Base-by-base conservation (phyloP, 768 basidiomycete species). In the Tylopilus felleus region DNA sequence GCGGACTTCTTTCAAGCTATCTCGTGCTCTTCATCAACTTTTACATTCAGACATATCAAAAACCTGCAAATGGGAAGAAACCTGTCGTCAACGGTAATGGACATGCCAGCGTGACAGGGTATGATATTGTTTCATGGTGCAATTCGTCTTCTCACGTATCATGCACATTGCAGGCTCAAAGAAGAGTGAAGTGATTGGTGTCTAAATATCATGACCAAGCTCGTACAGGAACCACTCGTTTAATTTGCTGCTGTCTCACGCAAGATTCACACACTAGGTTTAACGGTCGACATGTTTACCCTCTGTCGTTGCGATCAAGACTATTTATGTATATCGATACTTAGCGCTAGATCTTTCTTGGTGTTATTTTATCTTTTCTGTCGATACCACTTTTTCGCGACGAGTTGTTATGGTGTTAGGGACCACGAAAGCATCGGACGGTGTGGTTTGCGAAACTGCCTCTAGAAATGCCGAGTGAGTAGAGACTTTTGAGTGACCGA, bases 21-120 rank as follows among this genome's bases (percentile, higher is more conserved):
- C 84, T 99, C 50, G 82, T 85, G 63, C 83, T 99, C 54, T 98
- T 99, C 80, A 92, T 98, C 79, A 91, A 93, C 71, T 93, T 93
- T 74, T 93, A 93, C 74, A 79, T 92, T 65, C 82, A 86, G 70
- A 90, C 89, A 27, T 90, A 91, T 76, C 84, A 84, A 75, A 85
- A 84, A 68, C 80, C 86, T 31, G 68, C 53, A 43, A 73, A 76
- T 62, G 72, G 71, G 28, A 65, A 59, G 65, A 63, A 55, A 19
- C 22, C 54, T 9, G 46, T 59, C 51, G 60, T 70, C 9, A 80
- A 80, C 54, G 71, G 74, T 38, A 82, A 81, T 67, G 73, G 80
- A 49, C 65, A 73, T 38, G 76, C 76, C 28, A 73, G 73, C 51
- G 70, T 68, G 28, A 65, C 64, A 52, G 68, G 63, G 71, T 74